Evolutionary conservation across 441 rosid genomes (phyloP).

Genomic region (Corymbia citriodora): DNA sequence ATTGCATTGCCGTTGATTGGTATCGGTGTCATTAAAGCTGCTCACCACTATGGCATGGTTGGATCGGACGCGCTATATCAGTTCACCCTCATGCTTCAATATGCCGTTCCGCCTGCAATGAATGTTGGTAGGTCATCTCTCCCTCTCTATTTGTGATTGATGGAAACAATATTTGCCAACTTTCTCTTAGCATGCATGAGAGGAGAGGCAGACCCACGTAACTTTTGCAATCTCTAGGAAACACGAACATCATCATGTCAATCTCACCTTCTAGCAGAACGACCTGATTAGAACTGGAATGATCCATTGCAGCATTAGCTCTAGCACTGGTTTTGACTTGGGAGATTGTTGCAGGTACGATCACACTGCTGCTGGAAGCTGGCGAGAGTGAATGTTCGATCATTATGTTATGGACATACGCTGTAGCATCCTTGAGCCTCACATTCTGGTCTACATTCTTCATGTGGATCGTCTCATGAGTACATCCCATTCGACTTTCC

Average conservation of each 20-base stretch:
- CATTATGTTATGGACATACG: constrained; percentile 27
- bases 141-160: not conserved
- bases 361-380: constrained; percentile 16
- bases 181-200: not conserved
- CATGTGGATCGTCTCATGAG: constrained; percentile 21
- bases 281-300: not conserved
- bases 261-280: not conserved
- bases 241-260: not conserved
- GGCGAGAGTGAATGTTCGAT: constrained; percentile 31
- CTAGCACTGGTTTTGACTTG: not conserved
- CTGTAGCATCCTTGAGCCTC: constrained; percentile 11
- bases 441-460: constrained; percentile 24
- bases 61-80: constrained; percentile 23
- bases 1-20: constrained; percentile 21
- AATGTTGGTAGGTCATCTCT: constrained; percentile 23
- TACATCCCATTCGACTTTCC: not conserved
- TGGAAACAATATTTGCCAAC: not conserved
- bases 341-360: constrained; percentile 20
- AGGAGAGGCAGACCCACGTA: not conserved
- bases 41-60: constrained; percentile 17
- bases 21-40: constrained; percentile 22
- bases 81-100: constrained; percentile 37
- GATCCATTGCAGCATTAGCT: not conserved
- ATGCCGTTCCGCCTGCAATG: constrained; percentile 40
- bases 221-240: not conserved